phyloP scores from a whole-genome alignment of 192 early-diverging fungal genomes.

The Chytriomyces sp. region DNA sequence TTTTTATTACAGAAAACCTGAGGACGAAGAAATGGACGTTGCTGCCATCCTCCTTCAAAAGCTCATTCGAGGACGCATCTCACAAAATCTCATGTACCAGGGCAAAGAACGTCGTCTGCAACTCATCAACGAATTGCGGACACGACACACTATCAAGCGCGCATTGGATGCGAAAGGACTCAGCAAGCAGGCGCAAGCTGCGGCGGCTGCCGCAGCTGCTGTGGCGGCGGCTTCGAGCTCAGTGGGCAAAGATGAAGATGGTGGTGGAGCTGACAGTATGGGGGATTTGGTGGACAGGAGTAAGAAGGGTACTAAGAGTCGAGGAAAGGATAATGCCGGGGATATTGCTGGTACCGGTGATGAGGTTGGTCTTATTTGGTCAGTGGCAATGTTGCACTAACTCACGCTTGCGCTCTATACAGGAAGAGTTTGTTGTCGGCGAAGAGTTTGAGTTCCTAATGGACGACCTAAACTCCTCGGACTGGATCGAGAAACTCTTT shows the following conservation, averaged over 20 bases:
- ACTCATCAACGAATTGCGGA: constrained; percentile 61
- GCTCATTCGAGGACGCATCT: constrained; percentile 56
- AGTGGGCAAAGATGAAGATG: not conserved
- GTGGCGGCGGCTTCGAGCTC: not conserved
- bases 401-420: not conserved
- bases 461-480: constrained; percentile 20
- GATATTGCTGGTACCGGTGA: not conserved
- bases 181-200: not conserved
- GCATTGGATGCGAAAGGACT: constrained; percentile 18
- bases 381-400: not conserved
- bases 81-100: constrained; percentile 62
- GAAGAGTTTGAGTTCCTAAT: constrained; percentile 18
- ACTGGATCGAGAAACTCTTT: constrained; percentile 37
- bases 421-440: constrained; percentile 19
- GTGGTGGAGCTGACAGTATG: not conserved
- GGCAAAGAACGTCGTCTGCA: constrained; percentile 53
- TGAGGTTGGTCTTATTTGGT: not conserved
- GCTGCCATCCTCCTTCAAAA: constrained; percentile 56
- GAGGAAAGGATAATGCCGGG: not conserved
- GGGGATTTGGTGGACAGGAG: not conserved
- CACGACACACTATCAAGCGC: constrained; percentile 44
- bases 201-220: not conserved
- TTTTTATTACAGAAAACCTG: constrained; percentile 26
- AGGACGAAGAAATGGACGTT: constrained; percentile 55
- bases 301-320: not conserved